Percentiles rank a stretch among this genome's conserved stretches.
phyloP scores from a whole-genome alignment of 179 eudicot genomes.

The Sideroxylon spinosum region DNA sequence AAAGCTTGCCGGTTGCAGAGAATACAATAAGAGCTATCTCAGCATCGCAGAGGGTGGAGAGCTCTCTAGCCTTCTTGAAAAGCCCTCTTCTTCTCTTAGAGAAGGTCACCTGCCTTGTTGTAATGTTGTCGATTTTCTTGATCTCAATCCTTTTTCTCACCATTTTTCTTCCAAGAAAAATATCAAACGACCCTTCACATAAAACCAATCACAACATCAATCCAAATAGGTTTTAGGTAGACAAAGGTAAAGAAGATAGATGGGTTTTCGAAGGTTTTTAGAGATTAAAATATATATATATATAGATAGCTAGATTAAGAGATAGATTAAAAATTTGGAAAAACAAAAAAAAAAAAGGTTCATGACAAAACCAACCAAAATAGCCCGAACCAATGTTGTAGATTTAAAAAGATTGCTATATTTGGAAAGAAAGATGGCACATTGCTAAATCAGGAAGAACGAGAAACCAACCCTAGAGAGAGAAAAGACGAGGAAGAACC shows the following conservation, averaged over 20 bases:
- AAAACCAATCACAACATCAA: background rate
- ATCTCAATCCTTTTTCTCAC: slow-evolving; percentile 49
- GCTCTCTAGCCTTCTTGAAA: slow-evolving; percentile 61
- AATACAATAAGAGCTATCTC: slow-evolving; percentile 55
- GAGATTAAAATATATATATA: no score
- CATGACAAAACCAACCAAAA: background rate
- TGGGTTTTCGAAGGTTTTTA: background rate
- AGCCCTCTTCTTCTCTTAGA: slow-evolving; percentile 61
- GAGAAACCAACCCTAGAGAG: slow-evolving; percentile 19
- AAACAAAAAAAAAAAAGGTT: background rate
- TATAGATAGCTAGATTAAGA: no score
- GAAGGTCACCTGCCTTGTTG: slow-evolving; percentile 60
- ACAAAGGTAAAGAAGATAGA: background rate
- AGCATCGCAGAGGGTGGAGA: slow-evolving; percentile 56
- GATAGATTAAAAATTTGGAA: background rate
- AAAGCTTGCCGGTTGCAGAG: slow-evolving; percentile 55
- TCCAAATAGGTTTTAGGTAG: background rate
- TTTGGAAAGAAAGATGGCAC: background rate
- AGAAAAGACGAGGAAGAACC: background rate
- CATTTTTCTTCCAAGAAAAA: slow-evolving; percentile 23
- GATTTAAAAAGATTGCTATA: background rate
- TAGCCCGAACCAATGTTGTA: background rate
- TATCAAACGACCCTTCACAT: background rate
- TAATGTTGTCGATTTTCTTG: slow-evolving; percentile 51
- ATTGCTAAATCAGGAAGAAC: background rate